Base-by-base conservation (phyloP, 1,284 basidiomycete genomes). In the Anthracocystis walkeri region DNA sequence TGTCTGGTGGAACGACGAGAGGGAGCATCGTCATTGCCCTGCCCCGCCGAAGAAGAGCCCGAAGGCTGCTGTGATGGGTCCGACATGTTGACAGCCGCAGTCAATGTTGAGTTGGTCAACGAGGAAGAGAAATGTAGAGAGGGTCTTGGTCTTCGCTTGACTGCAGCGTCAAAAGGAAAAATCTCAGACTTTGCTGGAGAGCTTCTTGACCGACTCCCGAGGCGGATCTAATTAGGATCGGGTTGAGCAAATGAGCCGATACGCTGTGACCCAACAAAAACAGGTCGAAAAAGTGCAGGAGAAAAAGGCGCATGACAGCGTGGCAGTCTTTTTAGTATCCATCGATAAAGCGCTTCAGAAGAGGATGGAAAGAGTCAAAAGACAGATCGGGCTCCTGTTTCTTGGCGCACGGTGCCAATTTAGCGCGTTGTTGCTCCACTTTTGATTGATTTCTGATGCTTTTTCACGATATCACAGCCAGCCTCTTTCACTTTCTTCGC, bases 21-120 rank as follows among this genome's bases (percentile, higher is more conserved):
- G 27, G 58, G 18, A 10, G 48, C 44, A 31, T 49, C 60, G 44
- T 70, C 44, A 41, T 56, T 55, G 50, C 44, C 7, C 29, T 69
- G 56, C 0, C 40, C 60, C 6, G 29, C 38, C n/a, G 61, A 56
- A 4, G 60, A 48, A 1, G 58, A 49, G 54, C 62, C 62, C 18
- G 67, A 60, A n/a, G 67, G 44, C 58, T 70, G 61, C 29, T 61
- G 57, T 29, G 61, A 54, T 20, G 61, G 58, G n/a, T 64, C 61
- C 23, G 67, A 65, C 67, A 70, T 70, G 33, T 7, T 40, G 44
- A n/a, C 2, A 12, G 23, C 40, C 38, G 20, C 11, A 10, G 8
- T 14, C 8, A 2, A 27, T n/a, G 25, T 3, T 18, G 38, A 3
- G 38, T 41, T 33, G 45, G 18, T 2, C 3, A 12, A 49, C 8